Percentiles rank a stretch among this genome's conserved stretches.
Evolutionary conservation across 164 flowering plant species (phyloP).

Genomic region (Umbilicus rupestris): DNA sequence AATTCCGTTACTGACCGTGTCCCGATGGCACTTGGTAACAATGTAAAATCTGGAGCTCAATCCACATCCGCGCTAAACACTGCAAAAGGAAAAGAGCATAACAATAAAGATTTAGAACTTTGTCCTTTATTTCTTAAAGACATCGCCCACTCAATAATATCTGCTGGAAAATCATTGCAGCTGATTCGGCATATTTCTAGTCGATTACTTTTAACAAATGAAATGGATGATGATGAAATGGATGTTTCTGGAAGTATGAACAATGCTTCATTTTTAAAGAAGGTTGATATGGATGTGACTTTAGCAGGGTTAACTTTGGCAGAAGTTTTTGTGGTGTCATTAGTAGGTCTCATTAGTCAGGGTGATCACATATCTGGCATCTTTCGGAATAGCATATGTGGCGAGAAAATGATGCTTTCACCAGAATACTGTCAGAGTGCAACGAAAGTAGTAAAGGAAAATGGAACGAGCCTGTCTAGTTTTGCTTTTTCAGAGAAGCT

Average conservation of each 20-base stretch:
- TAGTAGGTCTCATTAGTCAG: slow-evolving; percentile 67
- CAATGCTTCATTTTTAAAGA: slow-evolving; percentile 9
- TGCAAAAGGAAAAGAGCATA: slow-evolving; percentile 33
- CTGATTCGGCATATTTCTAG: slow-evolving; percentile 52
- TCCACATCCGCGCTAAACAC: slow-evolving; percentile 19
- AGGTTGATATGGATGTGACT: slow-evolving; percentile 16
- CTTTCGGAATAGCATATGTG: slow-evolving; percentile 27
- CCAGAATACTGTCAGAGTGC: slow-evolving; percentile 15
- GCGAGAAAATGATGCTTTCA: slow-evolving; percentile 13
- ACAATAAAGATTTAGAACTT: slow-evolving; percentile 20
- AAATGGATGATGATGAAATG: slow-evolving; percentile 15
- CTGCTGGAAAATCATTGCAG: slow-evolving; percentile 96
- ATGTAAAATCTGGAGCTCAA: slow-evolving; percentile 26
- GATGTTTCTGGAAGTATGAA: slow-evolving; percentile 18
- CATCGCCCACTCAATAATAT: slow-evolving; percentile 61
- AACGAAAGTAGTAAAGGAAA: slow-evolving; percentile 16
- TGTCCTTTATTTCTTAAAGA: slow-evolving; percentile 80
- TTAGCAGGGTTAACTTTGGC: slow-evolving; percentile 59
- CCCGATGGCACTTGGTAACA: slow-evolving; percentile 17
- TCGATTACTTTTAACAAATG: not conserved
- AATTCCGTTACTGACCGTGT: slow-evolving; percentile 15
- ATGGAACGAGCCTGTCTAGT: slow-evolving; percentile 15
- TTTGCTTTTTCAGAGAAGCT: slow-evolving; percentile 27
- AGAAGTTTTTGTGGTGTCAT: slow-evolving; percentile 68
- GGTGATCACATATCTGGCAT: slow-evolving; percentile 58